Conservation (phyloP, 2,329 filamentous ascomycete species). For the Phaeosphaeria sp. region DNA sequence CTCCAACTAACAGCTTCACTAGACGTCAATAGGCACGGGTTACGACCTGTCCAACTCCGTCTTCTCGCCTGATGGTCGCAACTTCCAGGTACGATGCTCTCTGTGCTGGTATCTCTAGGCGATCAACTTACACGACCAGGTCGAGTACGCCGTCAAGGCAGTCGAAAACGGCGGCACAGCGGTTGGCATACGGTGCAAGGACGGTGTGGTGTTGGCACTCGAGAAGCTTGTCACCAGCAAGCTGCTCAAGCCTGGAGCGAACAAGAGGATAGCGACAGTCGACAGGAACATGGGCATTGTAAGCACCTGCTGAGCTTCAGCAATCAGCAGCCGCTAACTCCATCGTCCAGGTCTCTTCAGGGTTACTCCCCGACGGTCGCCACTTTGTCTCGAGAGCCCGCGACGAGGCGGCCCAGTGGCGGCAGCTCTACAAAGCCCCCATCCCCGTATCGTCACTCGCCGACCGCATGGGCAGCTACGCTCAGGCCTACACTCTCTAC, state of each 20-base stretch:
- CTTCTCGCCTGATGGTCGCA: constrained; percentile 98
- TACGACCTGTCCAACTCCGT: constrained; percentile 99
- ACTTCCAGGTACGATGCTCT: constrained; percentile 79
- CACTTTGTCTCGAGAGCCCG: constrained; percentile 94
- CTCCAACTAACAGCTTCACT: constrained; percentile 27
- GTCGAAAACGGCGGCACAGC: constrained; percentile 98
- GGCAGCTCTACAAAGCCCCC: constrained; percentile 90
- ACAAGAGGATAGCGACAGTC: constrained; percentile 95
- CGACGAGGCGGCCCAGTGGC: constrained; percentile 91
- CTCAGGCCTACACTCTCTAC: constrained; percentile 97
- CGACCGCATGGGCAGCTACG: constrained; percentile 91
- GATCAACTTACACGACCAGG: constrained; percentile 49
- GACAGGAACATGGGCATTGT: constrained; percentile 94
- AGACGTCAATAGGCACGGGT: constrained; percentile 99
- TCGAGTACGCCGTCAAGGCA: constrained; percentile 97
- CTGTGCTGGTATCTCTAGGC: background rate
- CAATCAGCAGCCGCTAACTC: background rate
- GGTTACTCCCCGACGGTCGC: constrained; percentile 91
- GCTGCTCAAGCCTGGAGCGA: constrained; percentile 90
- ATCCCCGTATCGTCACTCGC: constrained; percentile 90
- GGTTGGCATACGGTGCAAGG: constrained; percentile 95
- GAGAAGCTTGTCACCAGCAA: constrained; percentile 98
- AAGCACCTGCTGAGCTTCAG: constrained; percentile 47
- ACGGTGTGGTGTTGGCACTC: constrained; percentile 92
- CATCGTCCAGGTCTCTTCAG: constrained; percentile 81